These are phyloP conservation scores for Hibiscus syriacus DNA, from an alignment of 345 rosid species.

Conservation along the genomic window DNA sequence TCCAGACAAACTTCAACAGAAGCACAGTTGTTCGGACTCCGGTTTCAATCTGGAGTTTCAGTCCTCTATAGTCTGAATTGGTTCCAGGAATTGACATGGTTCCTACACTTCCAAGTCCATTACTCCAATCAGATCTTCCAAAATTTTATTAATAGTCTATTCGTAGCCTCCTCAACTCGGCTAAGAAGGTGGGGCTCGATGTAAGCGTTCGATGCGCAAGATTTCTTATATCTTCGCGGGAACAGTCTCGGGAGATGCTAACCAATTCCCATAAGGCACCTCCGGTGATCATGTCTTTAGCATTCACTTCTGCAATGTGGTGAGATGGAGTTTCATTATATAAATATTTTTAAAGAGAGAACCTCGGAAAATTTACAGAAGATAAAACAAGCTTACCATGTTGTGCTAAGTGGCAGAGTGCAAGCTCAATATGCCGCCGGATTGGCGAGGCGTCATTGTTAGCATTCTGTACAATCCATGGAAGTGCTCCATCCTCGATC, in stretches of 20 bases:
- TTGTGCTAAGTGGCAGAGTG: conserved; percentile 94
- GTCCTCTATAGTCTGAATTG: conserved; percentile 1
- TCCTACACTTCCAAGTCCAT: not conserved
- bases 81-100: not conserved
- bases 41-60: not conserved
- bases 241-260: conserved; percentile 79
- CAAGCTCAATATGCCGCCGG: conserved; percentile 82
- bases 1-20: too few relatives aligned
- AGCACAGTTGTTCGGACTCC: conserved; percentile 5
- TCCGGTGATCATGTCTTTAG: conserved; percentile 82
- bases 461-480: conserved; percentile 92
- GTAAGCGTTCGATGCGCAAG: conserved; percentile 74
- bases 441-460: conserved; percentile 75
- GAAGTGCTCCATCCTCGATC: conserved; percentile 87
- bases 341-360: not conserved
- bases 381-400: conserved; percentile 48
- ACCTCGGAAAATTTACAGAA: not conserved
- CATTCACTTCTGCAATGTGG: conserved; percentile 62
- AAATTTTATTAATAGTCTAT: conserved; percentile 32
- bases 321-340: conserved; percentile 1
- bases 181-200: conserved; percentile 55
- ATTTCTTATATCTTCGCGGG: conserved; percentile 78
- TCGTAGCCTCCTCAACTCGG: conserved; percentile 62
- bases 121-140: not conserved
- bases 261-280: conserved; percentile 94